Evolutionary conservation across 306 rosid species (phyloP).

Genomic region (Sphenostylis stenocarpa): DNA sequence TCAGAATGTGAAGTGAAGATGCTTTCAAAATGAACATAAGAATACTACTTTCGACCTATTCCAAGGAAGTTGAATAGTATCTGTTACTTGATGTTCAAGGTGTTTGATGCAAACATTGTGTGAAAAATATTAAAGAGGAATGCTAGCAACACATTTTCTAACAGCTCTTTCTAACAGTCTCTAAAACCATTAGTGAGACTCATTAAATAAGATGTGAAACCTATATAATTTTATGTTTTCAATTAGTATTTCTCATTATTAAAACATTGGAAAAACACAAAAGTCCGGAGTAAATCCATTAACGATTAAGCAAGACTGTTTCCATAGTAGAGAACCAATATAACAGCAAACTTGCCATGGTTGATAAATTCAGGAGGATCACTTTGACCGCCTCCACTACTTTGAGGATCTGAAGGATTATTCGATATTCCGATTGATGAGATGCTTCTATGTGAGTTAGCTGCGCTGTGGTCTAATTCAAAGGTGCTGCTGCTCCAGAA

Average conservation of each 20-base stretch:
- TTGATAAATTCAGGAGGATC: conserved; percentile 63
- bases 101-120: background rate
- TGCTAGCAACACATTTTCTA: background rate
- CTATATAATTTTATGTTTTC: background rate
- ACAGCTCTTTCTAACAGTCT: background rate
- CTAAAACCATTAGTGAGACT: background rate
- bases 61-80: background rate
- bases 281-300: background rate
- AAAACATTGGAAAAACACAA: background rate
- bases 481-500: conserved; percentile 65
- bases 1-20: background rate
- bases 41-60: background rate
- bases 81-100: background rate
- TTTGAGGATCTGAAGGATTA: conserved; percentile 46
- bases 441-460: conserved; percentile 57
- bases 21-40: background rate
- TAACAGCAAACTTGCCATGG: conserved; percentile 60
- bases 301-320: background rate
- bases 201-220: background rate
- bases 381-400: conserved; percentile 44
- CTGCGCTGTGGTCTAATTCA: conserved; percentile 63
- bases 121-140: background rate
- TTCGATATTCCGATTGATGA: conserved; percentile 45
- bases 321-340: background rate
- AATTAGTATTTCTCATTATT: background rate